These are phyloP conservation scores for Laguncularia racemosa DNA, from an alignment of 345 rosid species.

Conservation along the genomic window DNA sequence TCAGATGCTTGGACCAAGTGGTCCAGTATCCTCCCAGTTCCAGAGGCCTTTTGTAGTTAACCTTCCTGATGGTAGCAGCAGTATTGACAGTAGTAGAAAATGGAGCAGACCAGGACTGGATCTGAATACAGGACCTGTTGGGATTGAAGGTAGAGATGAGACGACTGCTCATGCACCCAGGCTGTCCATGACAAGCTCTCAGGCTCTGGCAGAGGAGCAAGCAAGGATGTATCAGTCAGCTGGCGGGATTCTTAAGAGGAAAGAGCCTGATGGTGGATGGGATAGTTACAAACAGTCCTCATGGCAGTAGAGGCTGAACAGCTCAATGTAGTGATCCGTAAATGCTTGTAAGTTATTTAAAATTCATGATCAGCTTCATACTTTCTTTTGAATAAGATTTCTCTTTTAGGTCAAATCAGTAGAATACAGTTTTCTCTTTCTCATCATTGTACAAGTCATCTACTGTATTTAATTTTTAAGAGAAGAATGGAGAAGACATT, in stretches of 20 bases:
- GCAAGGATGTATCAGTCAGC: constrained; percentile 63
- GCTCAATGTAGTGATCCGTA: constrained; percentile 19
- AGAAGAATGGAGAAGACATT: too few species aligned
- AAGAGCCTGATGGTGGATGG: constrained; percentile 92
- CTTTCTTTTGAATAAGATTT: too few species aligned
- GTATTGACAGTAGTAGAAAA: constrained; percentile 42
- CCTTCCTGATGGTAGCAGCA: constrained; percentile 48
- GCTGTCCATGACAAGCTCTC: constrained; percentile 45
- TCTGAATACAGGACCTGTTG: constrained; percentile 79
- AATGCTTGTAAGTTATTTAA: constrained; percentile 34
- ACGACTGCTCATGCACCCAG: constrained; percentile 31
- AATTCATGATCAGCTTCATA: neutral
- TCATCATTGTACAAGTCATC: too few species aligned
- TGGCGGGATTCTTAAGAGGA: constrained; percentile 62
- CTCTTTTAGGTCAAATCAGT: too few species aligned
- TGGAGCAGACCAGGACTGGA: constrained; percentile 73
- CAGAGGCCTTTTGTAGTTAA: constrained; percentile 55
- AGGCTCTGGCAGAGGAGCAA: constrained; percentile 54
- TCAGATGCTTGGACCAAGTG: constrained; percentile 52
- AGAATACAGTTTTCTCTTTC: too few species aligned
- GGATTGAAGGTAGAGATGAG: constrained; percentile 65
- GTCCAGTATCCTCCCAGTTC: constrained; percentile 47
- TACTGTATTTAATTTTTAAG: too few species aligned
- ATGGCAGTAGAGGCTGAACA: constrained; percentile 58
- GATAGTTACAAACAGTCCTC: constrained; percentile 70